Evolutionary conservation across 345 rosid species (phyloP).

Genomic region (Lenwebbia sp.): DNA sequence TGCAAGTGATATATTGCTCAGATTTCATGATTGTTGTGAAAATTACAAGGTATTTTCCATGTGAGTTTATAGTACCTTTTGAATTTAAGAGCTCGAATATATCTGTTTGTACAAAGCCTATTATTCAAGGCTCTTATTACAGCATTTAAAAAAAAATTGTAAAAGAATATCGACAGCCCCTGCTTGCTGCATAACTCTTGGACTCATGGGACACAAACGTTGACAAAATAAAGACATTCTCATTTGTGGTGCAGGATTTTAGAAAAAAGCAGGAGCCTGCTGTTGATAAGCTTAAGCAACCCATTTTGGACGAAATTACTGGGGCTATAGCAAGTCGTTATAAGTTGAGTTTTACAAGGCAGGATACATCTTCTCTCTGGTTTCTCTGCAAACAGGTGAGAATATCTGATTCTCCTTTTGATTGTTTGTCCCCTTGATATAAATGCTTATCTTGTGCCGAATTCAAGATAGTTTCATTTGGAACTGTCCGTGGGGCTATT

Average conservation of each 20-base stretch:
- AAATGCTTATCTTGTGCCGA: background rate
- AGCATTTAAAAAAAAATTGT: background rate
- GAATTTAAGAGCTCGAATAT: background rate
- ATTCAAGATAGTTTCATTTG: background rate
- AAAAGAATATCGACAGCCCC: background rate
- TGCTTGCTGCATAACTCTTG: background rate
- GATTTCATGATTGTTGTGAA: conserved; percentile 78
- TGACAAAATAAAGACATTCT: background rate
- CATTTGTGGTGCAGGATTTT: conserved; percentile 26
- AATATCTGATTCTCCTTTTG: background rate
- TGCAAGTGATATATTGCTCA: conserved; percentile 73
- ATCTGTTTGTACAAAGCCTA: background rate
- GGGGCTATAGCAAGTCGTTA: conserved; percentile 46
- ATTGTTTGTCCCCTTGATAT: background rate
- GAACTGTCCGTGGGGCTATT: background rate
- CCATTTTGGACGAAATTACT: conserved; percentile 64
- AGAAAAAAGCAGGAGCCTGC: conserved; percentile 58
- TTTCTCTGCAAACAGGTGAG: conserved; percentile 87
- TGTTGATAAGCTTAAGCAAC: conserved; percentile 72
- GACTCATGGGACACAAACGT: background rate
- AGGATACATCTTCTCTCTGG: conserved; percentile 82
- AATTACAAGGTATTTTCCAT: conserved; percentile 67
- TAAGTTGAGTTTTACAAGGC: conserved; percentile 54
- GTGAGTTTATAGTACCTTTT: background rate
- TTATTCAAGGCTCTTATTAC: background rate